A percentile compares a stretch with the other conserved stretches of the same genome.
Conservation (phyloP, 768 basidiomycete genomes). For the Cystofilobasidium macerans region DNA sequence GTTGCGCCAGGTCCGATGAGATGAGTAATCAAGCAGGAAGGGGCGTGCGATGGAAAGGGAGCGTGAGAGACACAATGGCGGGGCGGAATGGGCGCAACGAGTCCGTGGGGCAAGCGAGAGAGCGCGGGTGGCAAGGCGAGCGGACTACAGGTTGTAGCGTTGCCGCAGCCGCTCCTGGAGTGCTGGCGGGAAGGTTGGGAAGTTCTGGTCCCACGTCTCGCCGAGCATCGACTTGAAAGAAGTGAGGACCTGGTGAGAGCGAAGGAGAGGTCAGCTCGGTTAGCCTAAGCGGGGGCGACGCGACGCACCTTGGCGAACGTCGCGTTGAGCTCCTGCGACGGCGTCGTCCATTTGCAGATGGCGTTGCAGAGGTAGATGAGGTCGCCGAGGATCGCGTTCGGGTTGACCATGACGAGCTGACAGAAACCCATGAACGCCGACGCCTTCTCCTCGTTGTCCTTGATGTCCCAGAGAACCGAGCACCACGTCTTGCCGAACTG, state of each 20-base stretch:
- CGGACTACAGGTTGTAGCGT: conserved; percentile 67
- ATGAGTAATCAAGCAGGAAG: no score
- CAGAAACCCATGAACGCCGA: conserved; percentile 97
- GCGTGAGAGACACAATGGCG: no score
- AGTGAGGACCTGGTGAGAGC: conserved; percentile 51
- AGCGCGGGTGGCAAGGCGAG: no score
- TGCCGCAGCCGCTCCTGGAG: conserved; percentile 77
- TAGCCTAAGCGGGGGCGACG: neutral
- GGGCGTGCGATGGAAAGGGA: no score
- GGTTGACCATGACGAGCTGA: conserved; percentile 87
- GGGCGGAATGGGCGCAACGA: no score
- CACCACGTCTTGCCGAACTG: conserved; percentile 93
- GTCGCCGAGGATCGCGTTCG: conserved; percentile 83
- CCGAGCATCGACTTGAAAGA: conserved; percentile 79
- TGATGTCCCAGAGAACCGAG: conserved; percentile 90
- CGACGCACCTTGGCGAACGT: conserved; percentile 66
- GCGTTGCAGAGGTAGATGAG: conserved; percentile 97
- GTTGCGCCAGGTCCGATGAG: no score
- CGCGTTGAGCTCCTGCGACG: conserved; percentile 76
- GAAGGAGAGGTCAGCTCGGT: neutral
- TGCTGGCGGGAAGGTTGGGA: conserved; percentile 68
- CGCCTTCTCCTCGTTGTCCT: conserved; percentile 99
- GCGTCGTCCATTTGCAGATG: conserved; percentile 86
- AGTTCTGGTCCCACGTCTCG: conserved; percentile 72
- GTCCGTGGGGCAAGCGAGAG: neutral